Base-by-base conservation (phyloP, 768 basidiomycete genomes). In the Cubamyces sp. region DNA sequence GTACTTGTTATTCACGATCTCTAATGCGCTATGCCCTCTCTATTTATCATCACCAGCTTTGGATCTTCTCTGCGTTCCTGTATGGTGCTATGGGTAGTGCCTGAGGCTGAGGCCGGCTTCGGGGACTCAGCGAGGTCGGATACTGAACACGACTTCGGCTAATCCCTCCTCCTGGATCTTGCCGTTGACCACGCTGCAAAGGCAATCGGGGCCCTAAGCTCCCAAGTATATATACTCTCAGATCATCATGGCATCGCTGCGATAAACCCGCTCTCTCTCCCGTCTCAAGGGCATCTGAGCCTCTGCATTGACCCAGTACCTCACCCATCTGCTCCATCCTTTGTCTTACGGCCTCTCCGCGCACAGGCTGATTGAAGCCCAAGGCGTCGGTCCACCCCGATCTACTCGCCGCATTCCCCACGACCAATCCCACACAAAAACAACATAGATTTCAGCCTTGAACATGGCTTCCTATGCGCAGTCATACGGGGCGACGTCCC, bases 131-230 rank as follows among this genome's bases (percentile, higher is more conserved):
- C 25, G 57, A 21, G 54, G 42, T 45, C 55, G 61, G 55, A 48
- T 40, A 39, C 34, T 26, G 54, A 45, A n/a, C 63, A 64, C 63
- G 63, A 48, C 49, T 43, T 64, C 63, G 63, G 58, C 55, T 59
- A 60, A 55, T 46, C 26, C 48, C 43, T 40, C 50, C 47, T 47
- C 41, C 62, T 53, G 68, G 68, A 68, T 68, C 68, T 66, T 68
- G 65, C 68, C 68, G 68, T 61, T 49, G 51, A 54, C 52, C 68
- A 68, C 63, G 68, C 62, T 66, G 67, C 67, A 64, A 40, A 45
- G 55, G 54, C 46, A 58, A 60, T 64, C 67, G 64, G 63, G 66
- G 51, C 45, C 46, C 21, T 30, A 56, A 60, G 57, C 51, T 60
- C 53, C 51, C 58, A 60, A 51, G 59, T 68, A 68, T 64, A 67